Base-by-base conservation (phyloP, 805 yeast species). In the Candida tammaniensis region DNA sequence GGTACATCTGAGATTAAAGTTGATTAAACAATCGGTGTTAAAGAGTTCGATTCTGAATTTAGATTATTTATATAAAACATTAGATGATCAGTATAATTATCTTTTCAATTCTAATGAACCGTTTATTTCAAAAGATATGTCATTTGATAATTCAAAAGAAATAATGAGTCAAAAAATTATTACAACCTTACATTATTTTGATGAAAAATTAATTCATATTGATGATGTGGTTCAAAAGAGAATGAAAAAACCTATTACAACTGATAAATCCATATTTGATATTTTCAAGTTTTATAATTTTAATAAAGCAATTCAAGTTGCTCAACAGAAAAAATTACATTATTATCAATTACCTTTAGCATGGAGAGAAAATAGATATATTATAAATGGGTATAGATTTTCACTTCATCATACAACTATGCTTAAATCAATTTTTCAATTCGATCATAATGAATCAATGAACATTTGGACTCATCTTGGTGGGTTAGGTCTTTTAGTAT, bases 401-500 rank as follows among this genome's bases (percentile, higher is more conserved):
- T 79, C 82, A 42, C 64, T 75, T 38, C 71, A 74, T 25, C 88
- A 82, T 52, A 19, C 50, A 5, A 70, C 74, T 35, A 82, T 93
- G 44, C 33, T 82, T 19, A 57, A 67, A 39, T 76, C 89, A 30
- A 64, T 88, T 12, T 72, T 78, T 52, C 55, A 66, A 30, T 63
- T 64, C 45, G 72, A 47, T 55, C 98, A 93, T 60, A 91, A 91
- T 55, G 98, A 91, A 57, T 75, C 95, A 0, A 74, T 84, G 53
- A 93, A 93, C 59, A 88, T 91, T 36, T 91, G 98, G 98, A 75
- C 96, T 0, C 98, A 91, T 62, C 51, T 86, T 10, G 22, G 78
- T 2, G 98, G 97, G 10, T 74, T 83, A 2, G 19, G 76, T 2
- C 49, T 76, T 18, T 60, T 89, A 54, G 33, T 72, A 1, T 81